Conservation (phyloP, 768 basidiomycete species). For the Rhizopogon vinicolor region DNA sequence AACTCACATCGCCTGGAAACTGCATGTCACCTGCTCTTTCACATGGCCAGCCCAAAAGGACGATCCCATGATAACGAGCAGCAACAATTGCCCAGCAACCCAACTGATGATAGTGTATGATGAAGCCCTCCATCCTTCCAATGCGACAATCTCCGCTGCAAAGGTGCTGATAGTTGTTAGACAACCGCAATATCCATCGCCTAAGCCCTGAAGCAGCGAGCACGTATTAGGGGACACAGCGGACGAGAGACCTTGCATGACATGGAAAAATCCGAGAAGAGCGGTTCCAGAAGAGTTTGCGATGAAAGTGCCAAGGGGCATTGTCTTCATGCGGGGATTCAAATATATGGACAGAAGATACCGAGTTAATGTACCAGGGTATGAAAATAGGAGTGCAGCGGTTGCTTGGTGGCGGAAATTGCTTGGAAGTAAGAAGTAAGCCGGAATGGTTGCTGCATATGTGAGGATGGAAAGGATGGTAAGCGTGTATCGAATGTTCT, state of each 20-base stretch:
- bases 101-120: conserved; percentile 71
- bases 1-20: conserved; percentile 22
- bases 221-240: conserved; percentile 51
- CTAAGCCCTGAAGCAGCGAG: conserved; percentile 71
- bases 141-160: conserved; percentile 66
- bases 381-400: conserved; percentile 85
- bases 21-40: conserved; percentile 47
- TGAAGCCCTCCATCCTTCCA: conserved; percentile 54
- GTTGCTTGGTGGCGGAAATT: conserved; percentile 75
- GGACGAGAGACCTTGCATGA: conserved; percentile 52
- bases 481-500: conserved; percentile 43
- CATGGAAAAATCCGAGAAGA: conserved; percentile 70
- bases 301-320: conserved; percentile 77
- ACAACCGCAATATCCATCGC: conserved; percentile 94
- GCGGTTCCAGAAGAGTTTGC: conserved; percentile 80
- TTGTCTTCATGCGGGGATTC: conserved; percentile 55
- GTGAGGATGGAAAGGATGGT: conserved; percentile 54
- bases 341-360: conserved; percentile 71
- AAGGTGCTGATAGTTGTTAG: conserved; percentile 94
- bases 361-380: conserved; percentile 83
- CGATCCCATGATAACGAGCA: conserved; percentile 71
- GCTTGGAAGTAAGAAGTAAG: conserved; percentile 71
- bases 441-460: conserved; percentile 72
- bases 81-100: conserved; percentile 59
- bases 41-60: conserved; percentile 49